These are phyloP conservation scores for Umbelopsis sp. DNA, from an alignment of 192 early-diverging fungal genomes.

Conservation along the genomic window DNA sequence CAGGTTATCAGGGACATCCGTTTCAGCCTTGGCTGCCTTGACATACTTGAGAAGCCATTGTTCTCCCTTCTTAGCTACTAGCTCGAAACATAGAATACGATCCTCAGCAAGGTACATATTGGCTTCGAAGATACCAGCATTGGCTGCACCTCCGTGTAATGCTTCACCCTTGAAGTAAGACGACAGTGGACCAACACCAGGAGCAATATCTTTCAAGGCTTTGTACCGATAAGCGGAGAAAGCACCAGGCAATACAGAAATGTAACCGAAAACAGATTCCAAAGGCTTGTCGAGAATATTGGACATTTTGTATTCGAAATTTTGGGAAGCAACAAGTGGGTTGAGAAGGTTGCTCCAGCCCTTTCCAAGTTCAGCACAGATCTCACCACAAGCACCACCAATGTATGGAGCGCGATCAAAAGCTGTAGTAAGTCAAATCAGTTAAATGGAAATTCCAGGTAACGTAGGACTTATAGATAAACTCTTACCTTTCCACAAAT, in stretches of 20 bases:
- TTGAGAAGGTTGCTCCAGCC: slow-evolving; percentile 74
- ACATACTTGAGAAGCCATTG: slow-evolving; percentile 87
- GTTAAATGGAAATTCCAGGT: not conserved
- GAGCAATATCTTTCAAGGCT: slow-evolving; percentile 73
- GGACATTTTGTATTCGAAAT: slow-evolving; percentile 98
- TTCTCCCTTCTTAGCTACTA: slow-evolving; percentile 80
- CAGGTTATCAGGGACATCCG: slow-evolving; percentile 87
- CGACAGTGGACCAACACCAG: slow-evolving; percentile 62
- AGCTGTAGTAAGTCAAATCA: slow-evolving; percentile 18
- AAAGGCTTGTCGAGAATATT: slow-evolving; percentile 96
- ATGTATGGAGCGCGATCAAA: slow-evolving; percentile 81
- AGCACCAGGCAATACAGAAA: slow-evolving; percentile 88
- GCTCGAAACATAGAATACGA: slow-evolving; percentile 93
- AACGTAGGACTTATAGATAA: not conserved
- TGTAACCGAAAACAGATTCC: slow-evolving; percentile 92
- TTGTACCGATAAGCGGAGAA: slow-evolving; percentile 92
- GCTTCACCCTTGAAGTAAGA: slow-evolving; percentile 93
- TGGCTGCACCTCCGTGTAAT: slow-evolving; percentile 67
- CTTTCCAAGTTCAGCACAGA: slow-evolving; percentile 82
- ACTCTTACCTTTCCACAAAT: slow-evolving; percentile 77
- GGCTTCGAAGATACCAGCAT: slow-evolving; percentile 74
- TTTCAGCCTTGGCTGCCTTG: slow-evolving; percentile 83
- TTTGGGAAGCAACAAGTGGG: slow-evolving; percentile 90
- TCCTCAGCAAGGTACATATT: slow-evolving; percentile 94
- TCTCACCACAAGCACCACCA: slow-evolving; percentile 93